phyloP scores from a whole-genome alignment of 148 eudicot species.

The Pharnaceum exiguum region DNA sequence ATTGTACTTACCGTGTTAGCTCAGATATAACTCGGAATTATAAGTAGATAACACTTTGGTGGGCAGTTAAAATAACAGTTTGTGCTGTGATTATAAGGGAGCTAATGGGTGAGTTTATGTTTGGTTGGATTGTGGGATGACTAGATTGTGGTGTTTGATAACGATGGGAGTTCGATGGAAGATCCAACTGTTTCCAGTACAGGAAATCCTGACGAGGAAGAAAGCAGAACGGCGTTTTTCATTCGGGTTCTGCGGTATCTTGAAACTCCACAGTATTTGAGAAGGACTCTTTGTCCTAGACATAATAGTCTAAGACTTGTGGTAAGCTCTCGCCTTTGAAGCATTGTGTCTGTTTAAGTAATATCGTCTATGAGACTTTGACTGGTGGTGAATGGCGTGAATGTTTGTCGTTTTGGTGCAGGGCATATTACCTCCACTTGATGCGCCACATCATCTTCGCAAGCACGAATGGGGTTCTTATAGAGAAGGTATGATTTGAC shows the following conservation, averaged over 20 bases:
- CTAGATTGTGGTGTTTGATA: constrained; percentile 88
- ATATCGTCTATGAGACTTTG: not conserved
- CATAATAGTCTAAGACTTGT: constrained; percentile 79
- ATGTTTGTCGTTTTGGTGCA: constrained; percentile 21
- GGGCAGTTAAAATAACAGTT: no score
- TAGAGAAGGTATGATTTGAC: constrained; percentile 71
- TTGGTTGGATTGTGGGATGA: constrained; percentile 3
- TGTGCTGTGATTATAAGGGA: no score
- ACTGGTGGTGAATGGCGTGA: constrained; percentile 1
- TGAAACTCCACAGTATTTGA: constrained; percentile 92
- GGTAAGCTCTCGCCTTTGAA: constrained; percentile 36
- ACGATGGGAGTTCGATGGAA: constrained; percentile 34
- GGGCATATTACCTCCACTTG: constrained; percentile 97
- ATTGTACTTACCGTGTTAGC: no score
- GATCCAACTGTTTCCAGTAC: constrained; percentile 29
- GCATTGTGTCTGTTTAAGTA: not conserved
- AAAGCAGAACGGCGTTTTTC: constrained; percentile 78
- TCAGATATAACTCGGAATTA: no score
- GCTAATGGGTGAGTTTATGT: not conserved
- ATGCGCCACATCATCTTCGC: constrained; percentile 97
- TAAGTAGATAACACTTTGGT: no score
- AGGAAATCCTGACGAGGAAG: constrained; percentile 44
- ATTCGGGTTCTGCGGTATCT: constrained; percentile 75
- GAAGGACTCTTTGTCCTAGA: constrained; percentile 62
- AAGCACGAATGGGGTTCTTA: constrained; percentile 98